Percentiles rank a stretch among this genome's conserved stretches.
Conservation (phyloP, 305 asterid species). For the Fraxinus sp. region DNA sequence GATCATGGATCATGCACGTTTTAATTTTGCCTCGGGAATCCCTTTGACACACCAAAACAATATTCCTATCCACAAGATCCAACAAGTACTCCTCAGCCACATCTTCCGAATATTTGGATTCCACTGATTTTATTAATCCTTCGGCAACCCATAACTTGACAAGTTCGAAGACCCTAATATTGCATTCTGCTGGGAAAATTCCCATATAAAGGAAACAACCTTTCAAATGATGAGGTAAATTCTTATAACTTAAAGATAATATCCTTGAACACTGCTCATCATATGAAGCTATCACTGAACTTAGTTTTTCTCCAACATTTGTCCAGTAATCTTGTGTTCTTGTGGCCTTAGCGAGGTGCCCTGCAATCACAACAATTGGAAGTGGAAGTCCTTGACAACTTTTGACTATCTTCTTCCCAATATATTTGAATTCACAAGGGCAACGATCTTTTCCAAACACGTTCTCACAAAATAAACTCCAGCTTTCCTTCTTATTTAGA, state of each 20-base stretch:
- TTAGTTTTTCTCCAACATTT: too few relatives aligned
- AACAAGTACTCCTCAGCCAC: too few relatives aligned
- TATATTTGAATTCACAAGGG: neutral
- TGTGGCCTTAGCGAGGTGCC: constrained; percentile 13
- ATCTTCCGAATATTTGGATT: too few relatives aligned
- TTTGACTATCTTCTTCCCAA: neutral
- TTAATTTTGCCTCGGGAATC: neutral
- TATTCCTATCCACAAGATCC: neutral
- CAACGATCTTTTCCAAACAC: constrained; percentile 8
- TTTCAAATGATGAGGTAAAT: too few relatives aligned
- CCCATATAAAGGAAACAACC: too few relatives aligned
- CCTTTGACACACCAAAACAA: neutral
- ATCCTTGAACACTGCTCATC: neutral
- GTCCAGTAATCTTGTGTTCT: constrained; percentile 13
- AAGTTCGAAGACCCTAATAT: too few relatives aligned
- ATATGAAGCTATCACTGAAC: too few relatives aligned
- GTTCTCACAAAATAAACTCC: neutral
- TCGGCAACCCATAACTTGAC: too few relatives aligned
- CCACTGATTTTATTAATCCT: too few relatives aligned
- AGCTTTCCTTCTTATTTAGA: constrained; percentile 4
- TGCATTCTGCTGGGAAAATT: too few relatives aligned
- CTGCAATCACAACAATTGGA: constrained; percentile 19
- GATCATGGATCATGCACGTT: neutral
- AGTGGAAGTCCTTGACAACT: constrained; percentile 5
- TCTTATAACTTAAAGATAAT: neutral